Evolutionary conservation across 306 rosid species (phyloP).

Genomic region (Carpinus fangiana): DNA sequence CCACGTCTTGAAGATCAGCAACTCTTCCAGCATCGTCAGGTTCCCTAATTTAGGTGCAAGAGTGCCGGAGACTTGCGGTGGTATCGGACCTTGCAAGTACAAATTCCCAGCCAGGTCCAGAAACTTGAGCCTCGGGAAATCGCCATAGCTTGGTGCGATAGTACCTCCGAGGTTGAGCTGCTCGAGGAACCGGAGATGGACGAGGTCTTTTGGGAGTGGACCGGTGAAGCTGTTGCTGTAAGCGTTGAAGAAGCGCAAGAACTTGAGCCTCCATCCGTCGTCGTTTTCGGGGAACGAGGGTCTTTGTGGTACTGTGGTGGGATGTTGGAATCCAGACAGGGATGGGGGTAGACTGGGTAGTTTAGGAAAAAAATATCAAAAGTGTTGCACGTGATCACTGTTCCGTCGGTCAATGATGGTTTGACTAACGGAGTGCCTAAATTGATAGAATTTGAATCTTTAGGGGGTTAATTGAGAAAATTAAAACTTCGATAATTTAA

Average conservation of each 20-base stretch:
- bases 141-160: constrained; percentile 65
- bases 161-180: constrained; percentile 65
- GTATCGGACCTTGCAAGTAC: constrained; percentile 57
- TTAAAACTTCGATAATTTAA: no score
- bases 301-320: no score
- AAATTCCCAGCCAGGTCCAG: constrained; percentile 69
- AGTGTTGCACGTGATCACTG: no score
- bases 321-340: no score
- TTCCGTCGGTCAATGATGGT: no score
- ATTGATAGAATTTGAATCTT: no score
- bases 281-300: no score
- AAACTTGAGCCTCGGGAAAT: constrained; percentile 48
- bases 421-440: no score
- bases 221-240: constrained; percentile 86
- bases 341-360: no score
- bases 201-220: constrained; percentile 57
- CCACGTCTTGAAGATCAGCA: constrained; percentile 60
- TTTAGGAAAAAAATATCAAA: no score
- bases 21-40: constrained; percentile 53
- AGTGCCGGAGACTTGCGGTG: constrained; percentile 61
- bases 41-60: constrained; percentile 66
- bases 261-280: constrained; percentile 37
- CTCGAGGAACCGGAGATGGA: constrained; percentile 59
- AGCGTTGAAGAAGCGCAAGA: constrained; percentile 67
- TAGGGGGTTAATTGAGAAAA: no score